Conservation (phyloP, 2,329 filamentous ascomycete genomes). For the Exophiala calicioides region DNA sequence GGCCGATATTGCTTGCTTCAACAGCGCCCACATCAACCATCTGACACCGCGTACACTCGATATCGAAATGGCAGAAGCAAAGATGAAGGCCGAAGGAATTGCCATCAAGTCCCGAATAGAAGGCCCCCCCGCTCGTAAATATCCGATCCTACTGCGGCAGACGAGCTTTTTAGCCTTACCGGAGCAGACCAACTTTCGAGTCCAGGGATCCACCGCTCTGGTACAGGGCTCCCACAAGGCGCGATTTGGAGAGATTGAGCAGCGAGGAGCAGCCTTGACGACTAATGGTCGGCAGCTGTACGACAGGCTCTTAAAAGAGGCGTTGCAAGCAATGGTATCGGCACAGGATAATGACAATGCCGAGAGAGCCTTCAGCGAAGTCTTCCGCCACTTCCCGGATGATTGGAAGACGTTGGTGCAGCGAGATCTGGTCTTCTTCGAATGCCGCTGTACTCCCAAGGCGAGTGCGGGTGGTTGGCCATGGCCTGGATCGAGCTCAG, state of each 20-base stretch:
- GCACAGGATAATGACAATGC: constrained; percentile 30
- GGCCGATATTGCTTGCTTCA: constrained; percentile 50
- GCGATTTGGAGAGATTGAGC: constrained; percentile 57
- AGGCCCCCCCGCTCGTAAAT: constrained; percentile 49
- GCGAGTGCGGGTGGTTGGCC: not conserved
- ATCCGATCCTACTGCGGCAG: constrained; percentile 53
- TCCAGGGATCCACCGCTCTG: constrained; percentile 9
- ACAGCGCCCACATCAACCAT: constrained; percentile 55
- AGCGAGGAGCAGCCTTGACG: constrained; percentile 55
- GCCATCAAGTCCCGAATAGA: constrained; percentile 54
- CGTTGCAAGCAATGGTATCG: not conserved
- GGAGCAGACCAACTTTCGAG: constrained; percentile 48
- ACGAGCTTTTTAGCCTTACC: constrained; percentile 57
- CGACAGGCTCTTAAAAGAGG: constrained; percentile 43
- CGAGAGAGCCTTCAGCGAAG: constrained; percentile 34
- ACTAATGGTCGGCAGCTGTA: constrained; percentile 49
- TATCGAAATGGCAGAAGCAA: constrained; percentile 47
- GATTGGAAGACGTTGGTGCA: constrained; percentile 41
- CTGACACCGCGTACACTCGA: constrained; percentile 55
- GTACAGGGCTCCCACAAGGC: constrained; percentile 49
- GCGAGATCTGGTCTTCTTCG: constrained; percentile 44
- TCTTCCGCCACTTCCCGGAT: constrained; percentile 47
- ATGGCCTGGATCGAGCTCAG: not conserved
- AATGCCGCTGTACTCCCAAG: constrained; percentile 35
- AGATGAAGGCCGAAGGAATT: constrained; percentile 47